Base-by-base conservation (phyloP, 2,329 filamentous ascomycete genomes). In the Trichoderma harzianum region DNA sequence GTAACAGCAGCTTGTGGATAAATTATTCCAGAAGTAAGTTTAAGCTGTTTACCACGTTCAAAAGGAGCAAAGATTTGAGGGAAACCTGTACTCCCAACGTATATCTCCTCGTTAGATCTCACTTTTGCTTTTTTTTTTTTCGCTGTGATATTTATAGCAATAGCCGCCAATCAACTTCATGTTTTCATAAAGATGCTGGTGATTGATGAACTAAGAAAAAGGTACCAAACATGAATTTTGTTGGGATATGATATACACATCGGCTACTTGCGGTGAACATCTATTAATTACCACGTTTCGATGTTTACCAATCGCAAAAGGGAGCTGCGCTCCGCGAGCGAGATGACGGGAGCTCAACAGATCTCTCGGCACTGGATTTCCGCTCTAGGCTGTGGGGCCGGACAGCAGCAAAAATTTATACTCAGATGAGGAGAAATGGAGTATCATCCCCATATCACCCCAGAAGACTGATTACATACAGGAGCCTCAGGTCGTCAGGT, bases 11-110 rank as follows among this genome's bases (percentile, higher is more conserved):
- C 8, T 51, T 11, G 5, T 21, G n/a, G 8, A 47, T 47, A 21
- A 6, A 53, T 53, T 24, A 21, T 24, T 53, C 47, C 1, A 24
- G 21, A 12, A 53, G 21, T 53, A 14, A 53, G 21, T 10, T 51
- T 51, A 5, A 51, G n/a, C n/a, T 53, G 1, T 12, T 6, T 3
- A 21, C n/a, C 2, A 51, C 5, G 10, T 21, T 21, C n/a, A 24
- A 1, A 3, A 11, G 0, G 0, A 51, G 43, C n/a, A 21, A 0
- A n/a, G 14, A 39, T 51, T 1, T 21, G n/a, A 51, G n/a, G 8
- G 3, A 12, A 51, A n/a, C 1, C 11, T 51, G 10, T 21, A 51
- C 10, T 6, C 10, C 43, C n/a, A 21, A 12, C 0, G 1, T 2
- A 51, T 21, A 51, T 21, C 14, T 12, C 1, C 0, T 12, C 2